Evolutionary conservation across 2,329 filamentous ascomycete genomes (phyloP), one percentile per base, ranked within the genome.

Genomic region (Zalaria sp.): DNA sequence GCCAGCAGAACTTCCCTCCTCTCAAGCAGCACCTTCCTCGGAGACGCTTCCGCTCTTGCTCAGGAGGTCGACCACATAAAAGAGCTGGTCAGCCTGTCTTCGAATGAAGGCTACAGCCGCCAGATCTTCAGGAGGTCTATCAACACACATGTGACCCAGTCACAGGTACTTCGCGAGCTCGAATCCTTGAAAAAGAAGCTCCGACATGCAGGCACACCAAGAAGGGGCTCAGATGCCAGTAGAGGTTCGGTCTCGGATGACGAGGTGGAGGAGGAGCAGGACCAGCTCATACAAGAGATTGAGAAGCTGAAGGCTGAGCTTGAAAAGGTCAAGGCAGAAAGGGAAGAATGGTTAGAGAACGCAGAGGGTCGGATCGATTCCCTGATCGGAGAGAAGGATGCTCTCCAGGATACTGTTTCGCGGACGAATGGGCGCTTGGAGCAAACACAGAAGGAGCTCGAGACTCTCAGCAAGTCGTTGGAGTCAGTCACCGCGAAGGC

Each of bases 301-400:
- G 37, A 39, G 5, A 34, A 35, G 27, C 35, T 42, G 32, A 41
- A 45, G 29, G 34, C 31, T 31, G 47, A 47, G 34, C 42, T 45
- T 2, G 43, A 47, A 25, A 45, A 52, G 25, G 50, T 53, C 34
- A 51, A 48, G 36, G 46, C 53, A 38, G 50, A 54, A 29, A 45
- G 57, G 34, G 57, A 59, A 43, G 50, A 53, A 43, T 53, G 55
- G 50, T 37, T 61, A n/a, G 57, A 57, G 43, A 48, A 47, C 25
- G 58, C 58, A 5, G 58, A 61, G 44, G 43, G 41, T 25, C 48
- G 54, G n/a, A 53, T 60, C 9, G 58, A 61, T 44, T 40, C 46
- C 27, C 43, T 57, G 32, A 51, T 52, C 26, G 49, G 45, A 7
- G 56, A 58, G 43, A 59, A 57, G 40, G 54, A 57, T 32, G 42